Evolutionary conservation across 1,284 basidiomycete species (phyloP).

Genomic region (Chalciporus sp.): DNA sequence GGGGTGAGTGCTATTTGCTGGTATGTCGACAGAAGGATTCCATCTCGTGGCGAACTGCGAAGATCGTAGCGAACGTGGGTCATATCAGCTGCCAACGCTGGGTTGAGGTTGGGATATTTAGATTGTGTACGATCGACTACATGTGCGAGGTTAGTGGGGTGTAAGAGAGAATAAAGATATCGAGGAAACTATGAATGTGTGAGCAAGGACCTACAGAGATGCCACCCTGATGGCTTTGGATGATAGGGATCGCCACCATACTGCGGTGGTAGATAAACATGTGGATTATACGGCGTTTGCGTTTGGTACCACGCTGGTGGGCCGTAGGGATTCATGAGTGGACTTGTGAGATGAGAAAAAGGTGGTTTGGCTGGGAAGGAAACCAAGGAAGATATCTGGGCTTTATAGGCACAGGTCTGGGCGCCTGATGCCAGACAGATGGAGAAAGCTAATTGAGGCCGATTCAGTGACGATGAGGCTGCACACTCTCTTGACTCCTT

Average conservation of each 20-base stretch:
- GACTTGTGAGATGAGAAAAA: slow-evolving; percentile 4
- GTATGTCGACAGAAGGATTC: slow-evolving; percentile 47
- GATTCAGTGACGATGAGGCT: slow-evolving; percentile 5
- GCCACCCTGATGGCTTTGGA: slow-evolving; percentile 19
- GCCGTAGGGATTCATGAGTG: slow-evolving; percentile 28
- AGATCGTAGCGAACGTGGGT: slow-evolving; percentile 55
- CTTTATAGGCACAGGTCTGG: slow-evolving; percentile 5
- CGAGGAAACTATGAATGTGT: neutral
- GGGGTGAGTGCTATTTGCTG: slow-evolving; percentile 37
- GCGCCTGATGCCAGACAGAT: slow-evolving; percentile 10
- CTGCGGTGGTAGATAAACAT: slow-evolving; percentile 31
- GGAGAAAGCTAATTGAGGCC: slow-evolving; percentile 9
- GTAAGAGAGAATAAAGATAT: neutral
- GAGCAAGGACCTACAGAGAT: slow-evolving; percentile 14
- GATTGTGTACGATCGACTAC: slow-evolving; percentile 24
- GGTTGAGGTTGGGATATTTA: slow-evolving; percentile 49
- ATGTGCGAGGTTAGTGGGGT: no score
- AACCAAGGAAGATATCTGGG: neutral
- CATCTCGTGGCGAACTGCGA: slow-evolving; percentile 40
- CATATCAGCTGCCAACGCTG: slow-evolving; percentile 51
- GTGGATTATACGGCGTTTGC: slow-evolving; percentile 32
- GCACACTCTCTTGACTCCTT: neutral
- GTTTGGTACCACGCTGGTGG: slow-evolving; percentile 28
- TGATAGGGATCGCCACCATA: slow-evolving; percentile 15
- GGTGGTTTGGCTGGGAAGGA: slow-evolving; percentile 2